Percentiles rank a stretch among this genome's conserved stretches.
Evolutionary conservation across 2,329 filamentous ascomycete species (phyloP).

Genomic region (Leptographium flavum): DNA sequence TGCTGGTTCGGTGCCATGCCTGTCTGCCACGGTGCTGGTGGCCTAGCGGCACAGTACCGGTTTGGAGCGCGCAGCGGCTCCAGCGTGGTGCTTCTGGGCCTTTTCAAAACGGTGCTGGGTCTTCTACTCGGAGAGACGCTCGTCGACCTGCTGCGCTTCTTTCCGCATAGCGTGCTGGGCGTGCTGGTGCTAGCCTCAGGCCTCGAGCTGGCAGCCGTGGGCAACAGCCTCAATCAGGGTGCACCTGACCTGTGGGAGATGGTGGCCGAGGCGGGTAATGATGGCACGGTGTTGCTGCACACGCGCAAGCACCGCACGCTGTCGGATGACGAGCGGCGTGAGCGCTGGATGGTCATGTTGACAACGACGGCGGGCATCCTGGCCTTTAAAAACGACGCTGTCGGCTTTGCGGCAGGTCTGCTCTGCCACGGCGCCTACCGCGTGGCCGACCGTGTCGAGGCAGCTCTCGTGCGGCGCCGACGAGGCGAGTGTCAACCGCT

Average conservation of each 20-base stretch:
- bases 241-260: constrained; percentile 41
- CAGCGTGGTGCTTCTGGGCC: constrained; percentile 65
- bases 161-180: constrained; percentile 65
- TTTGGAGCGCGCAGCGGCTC: constrained; percentile 85
- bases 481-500: constrained; percentile 19
- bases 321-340: constrained; percentile 52
- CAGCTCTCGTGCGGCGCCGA: background rate
- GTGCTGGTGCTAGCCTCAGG: constrained; percentile 86
- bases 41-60: constrained; percentile 76
- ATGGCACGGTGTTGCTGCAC: constrained; percentile 2
- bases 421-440: constrained; percentile 59
- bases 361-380: constrained; percentile 71
- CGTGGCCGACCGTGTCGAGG: constrained; percentile 21
- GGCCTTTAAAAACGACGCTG: constrained; percentile 78
- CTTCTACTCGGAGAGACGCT: constrained; percentile 61
- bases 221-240: constrained; percentile 67
- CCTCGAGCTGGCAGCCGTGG: constrained; percentile 74
- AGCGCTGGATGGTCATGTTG: constrained; percentile 81
- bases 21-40: constrained; percentile 83
- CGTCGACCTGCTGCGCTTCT: constrained; percentile 53
- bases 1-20: constrained; percentile 96
- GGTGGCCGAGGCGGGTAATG: constrained; percentile 9
- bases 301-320: constrained; percentile 34
- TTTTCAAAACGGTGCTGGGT: constrained; percentile 62
- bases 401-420: constrained; percentile 75